Percentiles rank a stretch among this genome's conserved stretches.
phyloP scores from a whole-genome alignment of 2,329 filamentous ascomycete species.

The Alternaria incomplexa region DNA sequence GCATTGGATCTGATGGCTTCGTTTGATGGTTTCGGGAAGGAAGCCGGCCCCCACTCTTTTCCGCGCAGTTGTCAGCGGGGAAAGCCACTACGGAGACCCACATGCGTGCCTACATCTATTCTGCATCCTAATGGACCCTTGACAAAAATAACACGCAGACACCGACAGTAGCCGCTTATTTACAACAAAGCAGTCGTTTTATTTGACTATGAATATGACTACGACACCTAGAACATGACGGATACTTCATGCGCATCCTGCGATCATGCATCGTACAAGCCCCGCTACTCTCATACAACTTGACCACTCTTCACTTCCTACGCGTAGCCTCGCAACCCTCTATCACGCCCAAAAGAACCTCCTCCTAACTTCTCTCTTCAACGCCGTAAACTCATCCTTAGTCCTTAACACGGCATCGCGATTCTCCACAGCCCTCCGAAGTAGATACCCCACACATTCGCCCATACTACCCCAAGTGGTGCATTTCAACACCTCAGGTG shows the following conservation, averaged over 20 bases:
- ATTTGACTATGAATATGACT: background rate
- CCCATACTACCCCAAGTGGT: slow-evolving; percentile 63
- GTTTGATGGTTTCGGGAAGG: slow-evolving; percentile 3
- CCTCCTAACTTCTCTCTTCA: slow-evolving; percentile 33
- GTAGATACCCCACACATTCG: slow-evolving; percentile 81
- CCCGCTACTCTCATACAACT: background rate
- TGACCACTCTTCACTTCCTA: background rate
- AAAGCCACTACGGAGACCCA: slow-evolving; percentile 10
- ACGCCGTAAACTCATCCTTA: slow-evolving; percentile 36
- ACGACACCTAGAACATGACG: background rate
- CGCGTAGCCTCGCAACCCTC: too few species aligned
- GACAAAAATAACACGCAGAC: background rate
- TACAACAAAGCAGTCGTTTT: accelerated
- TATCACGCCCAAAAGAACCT: slow-evolving; percentile 22
- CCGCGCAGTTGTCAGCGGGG: background rate
- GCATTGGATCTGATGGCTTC: background rate
- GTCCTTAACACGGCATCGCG: slow-evolving; percentile 63
- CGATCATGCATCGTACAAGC: background rate
- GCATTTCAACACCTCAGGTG: slow-evolving; percentile 61
- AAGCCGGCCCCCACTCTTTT: background rate
- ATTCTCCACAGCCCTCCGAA: slow-evolving; percentile 65
- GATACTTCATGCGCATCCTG: background rate
- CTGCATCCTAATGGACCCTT: background rate
- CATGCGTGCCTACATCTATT: background rate
- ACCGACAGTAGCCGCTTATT: background rate